Conservation (phyloP, 306 rosid species). For the Gleditsia sinensis region DNA sequence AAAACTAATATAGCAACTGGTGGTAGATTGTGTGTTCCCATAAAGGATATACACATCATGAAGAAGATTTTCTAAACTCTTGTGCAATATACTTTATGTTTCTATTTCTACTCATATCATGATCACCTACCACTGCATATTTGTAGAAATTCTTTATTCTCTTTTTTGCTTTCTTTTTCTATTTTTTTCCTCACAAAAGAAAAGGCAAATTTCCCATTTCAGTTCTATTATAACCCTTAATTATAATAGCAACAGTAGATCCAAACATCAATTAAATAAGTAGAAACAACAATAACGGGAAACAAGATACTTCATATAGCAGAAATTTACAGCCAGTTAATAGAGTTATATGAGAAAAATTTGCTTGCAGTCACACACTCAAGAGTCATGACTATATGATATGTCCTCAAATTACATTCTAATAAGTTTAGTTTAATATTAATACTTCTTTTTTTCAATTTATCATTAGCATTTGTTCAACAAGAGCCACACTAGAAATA, state of each 20-base stretch:
- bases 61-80: neutral
- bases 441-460: neutral
- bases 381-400: neutral
- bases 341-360: neutral
- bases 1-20: slow-evolving; percentile 17
- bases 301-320: neutral
- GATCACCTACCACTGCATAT: neutral
- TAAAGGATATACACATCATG: slow-evolving; percentile 2
- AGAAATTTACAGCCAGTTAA: slow-evolving; percentile 17
- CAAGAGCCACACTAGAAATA: slow-evolving; percentile 22
- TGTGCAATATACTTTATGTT: slow-evolving; percentile 13
- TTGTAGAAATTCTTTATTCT: neutral
- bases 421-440: neutral
- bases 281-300: slow-evolving; percentile 1
- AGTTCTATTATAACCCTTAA: slow-evolving; percentile 9
- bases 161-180: neutral
- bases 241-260: neutral
- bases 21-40: slow-evolving; percentile 14
- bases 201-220: slow-evolving; percentile 7
- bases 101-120: slow-evolving; percentile 1
- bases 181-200: slow-evolving; percentile 22
- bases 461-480: neutral
- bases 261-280: slow-evolving; percentile 16
- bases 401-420: neutral
- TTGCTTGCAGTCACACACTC: neutral